Conservation (phyloP, 106 monocot species). For the Agapanthus africanus region DNA sequence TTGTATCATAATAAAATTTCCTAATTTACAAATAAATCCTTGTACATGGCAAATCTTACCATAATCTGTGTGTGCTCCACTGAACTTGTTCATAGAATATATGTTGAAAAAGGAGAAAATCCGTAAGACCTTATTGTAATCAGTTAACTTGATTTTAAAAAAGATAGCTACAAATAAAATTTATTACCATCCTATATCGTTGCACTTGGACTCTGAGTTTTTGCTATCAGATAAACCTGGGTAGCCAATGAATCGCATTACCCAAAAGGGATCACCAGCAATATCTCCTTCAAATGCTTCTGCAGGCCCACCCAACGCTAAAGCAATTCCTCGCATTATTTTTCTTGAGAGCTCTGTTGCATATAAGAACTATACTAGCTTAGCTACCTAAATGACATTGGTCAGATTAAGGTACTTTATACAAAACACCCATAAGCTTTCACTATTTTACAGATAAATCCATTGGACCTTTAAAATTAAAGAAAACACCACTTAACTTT, state of each 20-base stretch:
- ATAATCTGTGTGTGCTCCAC: conserved; percentile 98
- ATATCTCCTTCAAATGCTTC: conserved; percentile 79
- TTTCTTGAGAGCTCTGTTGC: conserved; percentile 88
- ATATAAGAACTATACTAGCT: neutral
- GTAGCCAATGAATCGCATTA: conserved; percentile 80
- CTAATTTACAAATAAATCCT: too few relatives aligned
- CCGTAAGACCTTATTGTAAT: neutral
- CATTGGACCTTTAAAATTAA: too few relatives aligned
- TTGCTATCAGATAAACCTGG: conserved; percentile 41
- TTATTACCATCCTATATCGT: conserved; percentile 84
- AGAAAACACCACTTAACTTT: too few relatives aligned
- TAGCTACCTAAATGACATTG: neutral
- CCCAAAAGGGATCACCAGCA: conserved; percentile 89
- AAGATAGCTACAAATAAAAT: neutral
- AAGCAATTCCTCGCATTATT: conserved; percentile 90
- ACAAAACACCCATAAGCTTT: too few relatives aligned
- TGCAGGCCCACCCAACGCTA: conserved; percentile 62
- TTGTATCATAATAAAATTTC: too few relatives aligned
- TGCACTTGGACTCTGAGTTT: conserved; percentile 18
- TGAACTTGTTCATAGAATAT: conserved; percentile 29
- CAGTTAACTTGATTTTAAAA: neutral
- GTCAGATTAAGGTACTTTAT: too few relatives aligned
- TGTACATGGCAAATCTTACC: conserved; percentile 38
- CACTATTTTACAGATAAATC: too few relatives aligned
- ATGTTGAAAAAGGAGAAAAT: conserved; percentile 5